A percentile compares a stretch with the other conserved stretches of the same genome.
Evolutionary conservation across 2,329 filamentous ascomycete genomes (phyloP).

Genomic region (Talaromyces sp.): DNA sequence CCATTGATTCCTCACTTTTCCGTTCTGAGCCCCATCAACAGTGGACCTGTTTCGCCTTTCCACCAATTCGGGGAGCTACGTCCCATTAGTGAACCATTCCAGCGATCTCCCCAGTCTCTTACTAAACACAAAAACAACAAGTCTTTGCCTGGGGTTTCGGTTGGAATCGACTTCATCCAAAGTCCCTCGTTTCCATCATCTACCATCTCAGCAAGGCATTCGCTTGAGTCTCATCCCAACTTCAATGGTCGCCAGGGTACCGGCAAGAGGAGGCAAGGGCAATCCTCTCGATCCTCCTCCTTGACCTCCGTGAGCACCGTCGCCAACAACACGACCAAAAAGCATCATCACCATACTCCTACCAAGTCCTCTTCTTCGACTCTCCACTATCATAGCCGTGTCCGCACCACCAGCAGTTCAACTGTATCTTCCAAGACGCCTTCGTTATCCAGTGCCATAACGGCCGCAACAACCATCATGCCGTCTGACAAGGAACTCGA

Average conservation of each 20-base stretch:
- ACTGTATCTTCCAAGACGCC: conserved; percentile 14
- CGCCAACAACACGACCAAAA: neutral
- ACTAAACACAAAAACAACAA: conserved; percentile 4
- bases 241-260: neutral
- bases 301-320: neutral
- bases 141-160: neutral
- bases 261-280: conserved; percentile 2
- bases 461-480: conserved; percentile 14
- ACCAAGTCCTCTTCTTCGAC: conserved; percentile 9
- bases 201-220: neutral
- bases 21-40: neutral
- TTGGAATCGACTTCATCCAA: neutral
- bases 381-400: conserved; percentile 6
- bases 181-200: neutral
- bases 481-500: conserved; percentile 19
- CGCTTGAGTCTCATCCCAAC: conserved; percentile 4
- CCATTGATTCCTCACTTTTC: conserved; percentile 10
- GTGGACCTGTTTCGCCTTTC: neutral
- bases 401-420: conserved; percentile 10
- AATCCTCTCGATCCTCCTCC: neutral
- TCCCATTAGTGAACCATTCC: neutral
- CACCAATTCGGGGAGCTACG: neutral
- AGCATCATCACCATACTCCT: conserved; percentile 3
- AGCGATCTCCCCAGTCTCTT: neutral
- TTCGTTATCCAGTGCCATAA: conserved; percentile 25